Conservation (phyloP, 2,329 filamentous ascomycete species). For the Didymella lethalis region DNA sequence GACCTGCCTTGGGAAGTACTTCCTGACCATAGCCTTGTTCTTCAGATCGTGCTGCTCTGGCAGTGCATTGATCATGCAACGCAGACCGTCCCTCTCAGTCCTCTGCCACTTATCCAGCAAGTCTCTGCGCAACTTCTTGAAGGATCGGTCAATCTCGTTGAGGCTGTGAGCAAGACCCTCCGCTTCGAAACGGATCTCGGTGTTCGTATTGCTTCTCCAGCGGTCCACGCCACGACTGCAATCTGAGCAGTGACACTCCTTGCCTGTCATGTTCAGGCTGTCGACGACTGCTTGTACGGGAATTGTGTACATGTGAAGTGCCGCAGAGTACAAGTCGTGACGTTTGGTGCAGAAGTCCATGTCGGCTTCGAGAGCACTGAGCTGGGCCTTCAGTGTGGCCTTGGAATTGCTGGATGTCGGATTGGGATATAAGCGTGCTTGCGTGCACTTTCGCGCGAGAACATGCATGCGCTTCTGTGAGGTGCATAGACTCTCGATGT, state of each 20-base stretch:
- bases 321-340: not conserved
- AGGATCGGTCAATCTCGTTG: not conserved
- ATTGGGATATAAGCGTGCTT: not conserved
- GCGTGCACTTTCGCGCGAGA: not conserved
- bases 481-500: not conserved
- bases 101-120: not conserved
- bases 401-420: not conserved
- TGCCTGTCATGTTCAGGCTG: not conserved
- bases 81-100: not conserved
- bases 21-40: slow-evolving; percentile 1
- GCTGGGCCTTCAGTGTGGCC: not conserved
- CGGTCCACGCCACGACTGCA: not conserved
- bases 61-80: slow-evolving; percentile 1
- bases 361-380: not conserved
- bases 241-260: not conserved
- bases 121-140: not conserved
- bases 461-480: not conserved
- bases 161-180: not conserved
- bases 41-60: not conserved
- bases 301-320: not conserved
- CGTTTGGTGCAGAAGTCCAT: not conserved
- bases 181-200: not conserved
- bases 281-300: not conserved
- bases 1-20: not conserved
- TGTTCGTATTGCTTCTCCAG: not conserved